Evolutionary conservation across 169 alveolate genomes (phyloP), one percentile per base, ranked within the genome.

Genomic region (Plasmodium malariae): DNA sequence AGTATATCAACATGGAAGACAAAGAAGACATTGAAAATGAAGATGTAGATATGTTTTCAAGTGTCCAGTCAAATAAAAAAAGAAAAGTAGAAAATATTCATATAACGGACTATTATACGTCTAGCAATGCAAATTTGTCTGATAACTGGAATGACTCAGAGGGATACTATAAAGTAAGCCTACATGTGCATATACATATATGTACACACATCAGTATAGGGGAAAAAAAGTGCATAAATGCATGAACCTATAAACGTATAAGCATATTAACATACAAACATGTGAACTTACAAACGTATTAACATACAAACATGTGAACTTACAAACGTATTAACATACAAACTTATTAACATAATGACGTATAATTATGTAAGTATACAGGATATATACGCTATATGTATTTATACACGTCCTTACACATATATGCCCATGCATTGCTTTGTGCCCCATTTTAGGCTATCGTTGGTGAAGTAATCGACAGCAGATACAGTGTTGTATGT

Each of bases 401-500:
- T 12, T 26, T 59, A 62, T 45, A 40, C 14, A 37, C 32, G 19
- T 12, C 28, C n/a, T 40, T 48, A 3, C 9, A 40, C 3, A 4
- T n/a, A 36, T 30, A 0, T 63, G 14, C 36, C 5, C 40, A 26
- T 21, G 3, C 9, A 6, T 62, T 28, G 3, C 11, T 60, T 26
- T 7, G 0, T 3, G 14, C 12, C 17, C 0, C 40, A 21, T 65
- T 40, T 74, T 62, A 93, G 95, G 97, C 97, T 17, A 92, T 94
- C 11, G 94, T 96, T 26, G 98, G 98, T 1, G 98, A 97, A 88
- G 90, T 96, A 51, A 71, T 97, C 78, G 96, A 94, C 40, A 93
- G 80, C 54, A 88, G 98, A 49, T 97, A 96, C 73, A 88, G 95
- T 24, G 96, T 95, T 32, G 97, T 94, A 19, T 92, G 94, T 67